Percentiles rank a stretch among this genome's conserved stretches.
These are phyloP conservation scores for Paracorniculantispora psalliotae DNA, from an alignment of 2,329 filamentous ascomycete genomes.

Conservation along the genomic window DNA sequence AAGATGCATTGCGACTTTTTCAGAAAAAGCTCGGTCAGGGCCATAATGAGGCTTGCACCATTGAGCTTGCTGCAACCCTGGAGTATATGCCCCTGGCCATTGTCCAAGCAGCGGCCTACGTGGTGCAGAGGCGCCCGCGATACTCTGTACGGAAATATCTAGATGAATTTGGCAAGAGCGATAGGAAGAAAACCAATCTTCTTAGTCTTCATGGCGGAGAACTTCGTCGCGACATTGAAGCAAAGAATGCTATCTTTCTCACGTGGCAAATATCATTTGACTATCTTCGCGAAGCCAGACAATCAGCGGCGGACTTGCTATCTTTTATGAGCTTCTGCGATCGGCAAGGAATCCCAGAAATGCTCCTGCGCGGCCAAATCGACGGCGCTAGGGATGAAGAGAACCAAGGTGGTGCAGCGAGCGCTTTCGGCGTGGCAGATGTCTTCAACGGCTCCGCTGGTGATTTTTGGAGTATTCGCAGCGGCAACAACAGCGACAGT, in stretches of 20 bases:
- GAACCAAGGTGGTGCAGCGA: too few relatives aligned
- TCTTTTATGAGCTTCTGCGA: too few relatives aligned
- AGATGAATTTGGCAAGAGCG: constrained; percentile 22
- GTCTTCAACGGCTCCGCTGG: too few relatives aligned
- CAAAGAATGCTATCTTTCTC: constrained; percentile 23
- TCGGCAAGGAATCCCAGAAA: too few relatives aligned
- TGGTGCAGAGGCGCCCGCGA: constrained; percentile 19
- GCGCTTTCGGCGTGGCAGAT: too few relatives aligned
- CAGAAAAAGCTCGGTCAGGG: constrained; percentile 14
- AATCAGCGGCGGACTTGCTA: too few relatives aligned
- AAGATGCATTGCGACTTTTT: constrained; percentile 16
- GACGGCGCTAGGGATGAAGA: too few relatives aligned
- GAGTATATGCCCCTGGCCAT: constrained; percentile 28
- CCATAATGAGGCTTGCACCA: neutral
- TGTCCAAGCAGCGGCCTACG: constrained; percentile 26
- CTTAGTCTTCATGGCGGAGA: constrained; percentile 21
- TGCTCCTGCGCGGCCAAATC: too few relatives aligned
- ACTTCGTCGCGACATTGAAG: constrained; percentile 20
- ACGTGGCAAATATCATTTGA: constrained; percentile 32
- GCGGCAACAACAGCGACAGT: too few relatives aligned
- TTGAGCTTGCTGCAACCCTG: constrained; percentile 18
- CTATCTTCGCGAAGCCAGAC: constrained; percentile 19
- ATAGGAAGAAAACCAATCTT: constrained; percentile 22
- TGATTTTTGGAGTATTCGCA: too few relatives aligned
- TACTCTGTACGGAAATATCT: constrained; percentile 28